Base-by-base conservation (phyloP, 148 eudicot genomes). In the Chenopodium album region DNA sequence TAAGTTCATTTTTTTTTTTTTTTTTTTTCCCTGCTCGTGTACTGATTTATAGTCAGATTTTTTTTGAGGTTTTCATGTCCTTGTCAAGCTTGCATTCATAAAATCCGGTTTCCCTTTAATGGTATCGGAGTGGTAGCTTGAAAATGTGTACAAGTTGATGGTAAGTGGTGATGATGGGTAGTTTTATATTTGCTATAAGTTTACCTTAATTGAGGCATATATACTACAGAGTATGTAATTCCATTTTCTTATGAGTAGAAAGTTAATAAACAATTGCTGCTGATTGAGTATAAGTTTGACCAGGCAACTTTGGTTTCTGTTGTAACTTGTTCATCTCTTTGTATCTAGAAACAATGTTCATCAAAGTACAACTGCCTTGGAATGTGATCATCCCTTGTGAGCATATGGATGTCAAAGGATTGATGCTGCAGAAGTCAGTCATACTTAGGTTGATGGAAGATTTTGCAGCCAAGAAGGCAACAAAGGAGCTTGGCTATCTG, bases 361-460 rank as follows among this genome's bases (percentile, higher is more conserved):
- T 92, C 20, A 92, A 88, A 84, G 87, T 84, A 16, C 88, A 86
- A 68, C 72, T 89, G 46, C 77, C 89, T 0, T 92, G 95, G 93
- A 92, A 92, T 70, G 95, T 92, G 23, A 80, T 89, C n/a, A 84
- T 92, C 78, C 92, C 95, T 12, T 85, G 90, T 68, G 91, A 91
- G 28, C 84, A 77, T 59, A 85, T 90, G 56, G 90, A 93, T 54
- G 86, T 84, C 4, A 85, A 90, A 84, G 97, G 94, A 3, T 62
- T 93, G 68, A 83, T 88, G 85, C 88, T 93, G 29, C 91, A 92
- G 54, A 91, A 80, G 76, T 87, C 91, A 5, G 88, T 92, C 3
- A 75, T 91, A 20, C 74, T 88, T 9, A 89, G 92, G 20, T 89
- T 93, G 29, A 66, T 93, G 84, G 93, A 90, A 16, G 91, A 90